phyloP scores from a whole-genome alignment of 306 rosid genomes.

The Castanospermum australe region DNA sequence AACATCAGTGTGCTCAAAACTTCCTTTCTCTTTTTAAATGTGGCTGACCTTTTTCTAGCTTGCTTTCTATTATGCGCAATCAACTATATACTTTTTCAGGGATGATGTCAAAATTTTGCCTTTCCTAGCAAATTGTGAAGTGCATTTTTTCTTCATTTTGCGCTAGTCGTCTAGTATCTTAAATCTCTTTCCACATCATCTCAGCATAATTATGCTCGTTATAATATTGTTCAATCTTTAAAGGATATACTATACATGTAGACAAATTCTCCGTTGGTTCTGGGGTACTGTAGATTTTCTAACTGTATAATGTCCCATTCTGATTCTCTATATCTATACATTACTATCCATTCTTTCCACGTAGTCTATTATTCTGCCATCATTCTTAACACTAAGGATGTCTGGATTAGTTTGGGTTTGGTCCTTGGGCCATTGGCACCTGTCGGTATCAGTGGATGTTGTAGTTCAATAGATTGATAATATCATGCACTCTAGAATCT shows the following conservation, averaged over 20 bases:
- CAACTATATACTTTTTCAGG: neutral
- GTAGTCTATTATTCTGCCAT: neutral
- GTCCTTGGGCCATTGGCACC: neutral
- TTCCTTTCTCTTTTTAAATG: neutral
- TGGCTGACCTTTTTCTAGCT: neutral
- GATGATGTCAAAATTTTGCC: neutral
- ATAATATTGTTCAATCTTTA: neutral
- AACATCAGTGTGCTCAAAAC: neutral
- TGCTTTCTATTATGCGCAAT: constrained; percentile 8
- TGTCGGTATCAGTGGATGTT: neutral
- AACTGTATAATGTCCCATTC: neutral
- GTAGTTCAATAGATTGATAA: neutral
- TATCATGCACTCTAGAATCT: neutral
- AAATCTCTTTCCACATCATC: neutral
- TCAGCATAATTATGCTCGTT: neutral
- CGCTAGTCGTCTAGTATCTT: neutral
- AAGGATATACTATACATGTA: neutral
- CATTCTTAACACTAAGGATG: constrained; percentile 4
- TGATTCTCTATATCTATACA: neutral
- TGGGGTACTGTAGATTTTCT: neutral
- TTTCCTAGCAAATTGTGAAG: neutral
- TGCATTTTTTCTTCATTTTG: neutral
- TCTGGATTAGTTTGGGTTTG: constrained; percentile 10
- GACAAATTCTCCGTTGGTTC: constrained; percentile 1
- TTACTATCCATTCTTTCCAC: neutral